Evolutionary conservation across 495 filamentous ascomycete species (phyloP).

Genomic region (Neurospora intermedia): DNA sequence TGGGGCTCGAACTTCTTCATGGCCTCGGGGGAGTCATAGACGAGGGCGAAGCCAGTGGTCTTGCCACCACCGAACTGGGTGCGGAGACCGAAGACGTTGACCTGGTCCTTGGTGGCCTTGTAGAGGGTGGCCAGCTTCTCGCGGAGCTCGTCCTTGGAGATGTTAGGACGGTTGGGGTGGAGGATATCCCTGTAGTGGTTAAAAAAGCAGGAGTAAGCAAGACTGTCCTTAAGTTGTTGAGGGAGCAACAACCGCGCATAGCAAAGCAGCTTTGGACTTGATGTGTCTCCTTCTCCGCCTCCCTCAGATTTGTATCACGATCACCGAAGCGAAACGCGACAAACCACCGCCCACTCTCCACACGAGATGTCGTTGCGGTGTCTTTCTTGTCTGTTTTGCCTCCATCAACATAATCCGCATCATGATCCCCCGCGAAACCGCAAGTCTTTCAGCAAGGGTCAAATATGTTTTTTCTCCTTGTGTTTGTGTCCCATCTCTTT

Average conservation of each 20-base stretch:
- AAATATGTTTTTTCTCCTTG: not conserved
- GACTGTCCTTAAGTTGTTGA: not conserved
- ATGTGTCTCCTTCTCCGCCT: not conserved
- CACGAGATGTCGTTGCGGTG: not conserved
- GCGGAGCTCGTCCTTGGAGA: slow-evolving; percentile 97
- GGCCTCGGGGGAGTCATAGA: slow-evolving; percentile 94
- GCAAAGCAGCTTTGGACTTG: not conserved
- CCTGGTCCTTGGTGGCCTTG: slow-evolving; percentile 93
- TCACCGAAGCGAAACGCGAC: not conserved
- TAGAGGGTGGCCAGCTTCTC: slow-evolving; percentile 89
- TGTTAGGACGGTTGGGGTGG: slow-evolving; percentile 95
- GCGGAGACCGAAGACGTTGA: slow-evolving; percentile 95
- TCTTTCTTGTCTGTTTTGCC: not conserved
- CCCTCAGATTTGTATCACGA: not conserved
- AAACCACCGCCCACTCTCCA: not conserved
- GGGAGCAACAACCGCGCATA: not conserved
- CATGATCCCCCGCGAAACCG: not conserved
- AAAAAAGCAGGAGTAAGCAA: slow-evolving; percentile 6
- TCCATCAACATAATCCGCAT: not conserved
- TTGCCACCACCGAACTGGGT: slow-evolving; percentile 99
- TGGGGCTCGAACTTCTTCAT: slow-evolving; percentile 99
- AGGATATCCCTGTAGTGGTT: slow-evolving; percentile 74
- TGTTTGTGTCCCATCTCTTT: not conserved
- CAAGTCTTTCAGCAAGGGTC: not conserved
- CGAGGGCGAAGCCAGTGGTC: slow-evolving; percentile 94